Evolutionary conservation across 2,329 filamentous ascomycete genomes (phyloP), one percentile per base, ranked within the genome.

Genomic region (Aspergillus ochraceoroseus): DNA sequence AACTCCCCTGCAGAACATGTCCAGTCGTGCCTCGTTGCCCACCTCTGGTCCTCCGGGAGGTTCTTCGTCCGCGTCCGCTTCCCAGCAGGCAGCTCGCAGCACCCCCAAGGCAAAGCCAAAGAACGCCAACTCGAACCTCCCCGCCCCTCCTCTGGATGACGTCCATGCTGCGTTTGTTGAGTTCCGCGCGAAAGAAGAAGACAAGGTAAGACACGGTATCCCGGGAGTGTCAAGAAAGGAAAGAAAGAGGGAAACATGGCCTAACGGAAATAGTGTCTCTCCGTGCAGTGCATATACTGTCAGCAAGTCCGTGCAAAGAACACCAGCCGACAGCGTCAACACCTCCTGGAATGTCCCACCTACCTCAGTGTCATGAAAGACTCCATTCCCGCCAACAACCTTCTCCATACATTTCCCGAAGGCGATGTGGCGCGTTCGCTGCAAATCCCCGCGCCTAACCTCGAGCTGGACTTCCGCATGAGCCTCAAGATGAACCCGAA

Each of bases 361-460:
- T 73, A 73, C 45, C 65, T 72, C 13, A 72, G 70, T 50, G 70
- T 72, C 25, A 73, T 73, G 70, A 72, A 72, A 49, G 70, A 73
- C 43, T 70, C 68, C 1, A 73, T 73, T 29, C 70, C 70, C 19
- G 70, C 71, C 36, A 73, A 73, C 47, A 72, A 72, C 44, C 60
- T 73, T 31, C 64, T 72, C 20, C 70, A 73, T 52, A 69, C 68
- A 27, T 73, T 72, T 51, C 70, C 70, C 19, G 69, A 72, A 52
- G 67, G 68, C 32, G 69, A 73, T 54, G 58, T 71, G 36, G 69
- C 69, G 14, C 68, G 69, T 12, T 71, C 68, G 7, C 53, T 72
- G 31, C 66, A 70, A 48, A 61, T 73, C 18, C 71, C 71, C 6
- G 61, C 65, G 5, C 72, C 72, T 0, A 59, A 61, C 4, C 64